Percentiles rank a stretch among this genome's conserved stretches.
These are phyloP conservation scores for Linderina pennispora DNA, from an alignment of 192 early-diverging fungal species.

Conservation along the genomic window DNA sequence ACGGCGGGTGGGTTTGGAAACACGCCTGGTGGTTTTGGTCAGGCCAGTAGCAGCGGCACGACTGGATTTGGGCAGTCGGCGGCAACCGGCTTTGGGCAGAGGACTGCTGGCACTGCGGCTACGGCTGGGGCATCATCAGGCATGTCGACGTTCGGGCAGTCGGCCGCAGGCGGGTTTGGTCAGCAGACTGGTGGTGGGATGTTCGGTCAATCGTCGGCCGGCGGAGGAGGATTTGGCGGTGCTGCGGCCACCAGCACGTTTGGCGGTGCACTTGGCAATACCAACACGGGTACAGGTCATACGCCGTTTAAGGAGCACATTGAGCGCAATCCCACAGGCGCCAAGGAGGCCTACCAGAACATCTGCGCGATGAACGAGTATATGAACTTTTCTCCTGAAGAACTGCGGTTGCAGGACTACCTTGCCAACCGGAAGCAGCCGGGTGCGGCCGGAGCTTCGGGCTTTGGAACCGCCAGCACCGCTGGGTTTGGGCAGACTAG, in stretches of 20 bases:
- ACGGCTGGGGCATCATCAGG: not conserved
- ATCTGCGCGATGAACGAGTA: conserved; percentile 87
- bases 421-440: conserved; percentile 65
- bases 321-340: conserved; percentile 50
- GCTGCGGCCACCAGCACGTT: conserved; percentile 44
- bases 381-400: conserved; percentile 78
- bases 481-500: conserved; percentile 8
- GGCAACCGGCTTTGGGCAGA: conserved; percentile 5
- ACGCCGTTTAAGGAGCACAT: conserved; percentile 49
- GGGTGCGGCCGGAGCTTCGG: conserved; percentile 12
- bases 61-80: conserved; percentile 9
- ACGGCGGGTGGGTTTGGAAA: conserved; percentile 46
- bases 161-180: conserved; percentile 10
- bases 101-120: conserved; percentile 2
- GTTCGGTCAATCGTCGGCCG: conserved; percentile 34
- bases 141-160: not conserved
- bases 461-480: conserved; percentile 17
- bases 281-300: conserved; percentile 49
- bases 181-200: not conserved
- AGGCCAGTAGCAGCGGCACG: too few relatives aligned
- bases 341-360: conserved; percentile 56
- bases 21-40: conserved; percentile 4
- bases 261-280: conserved; percentile 5
- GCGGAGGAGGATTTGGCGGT: conserved; percentile 34
- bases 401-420: conserved; percentile 89